A percentile compares a stretch with the other conserved stretches of the same genome.
Evolutionary conservation across 1,139 yeast species (phyloP).

Genomic region (Yamadazyma diddensiae): DNA sequence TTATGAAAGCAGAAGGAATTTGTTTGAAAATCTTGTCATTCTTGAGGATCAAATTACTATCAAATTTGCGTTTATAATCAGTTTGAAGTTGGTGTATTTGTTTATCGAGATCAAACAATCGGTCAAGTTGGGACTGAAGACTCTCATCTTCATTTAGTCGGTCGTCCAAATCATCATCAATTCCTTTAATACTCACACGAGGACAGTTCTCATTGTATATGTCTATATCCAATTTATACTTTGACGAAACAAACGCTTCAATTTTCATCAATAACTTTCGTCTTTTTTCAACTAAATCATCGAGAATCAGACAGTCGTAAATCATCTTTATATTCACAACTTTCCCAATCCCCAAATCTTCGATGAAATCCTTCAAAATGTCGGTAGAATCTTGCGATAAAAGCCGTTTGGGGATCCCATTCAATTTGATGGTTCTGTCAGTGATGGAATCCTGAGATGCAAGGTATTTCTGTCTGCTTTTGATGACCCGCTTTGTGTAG

Average conservation of each 20-base stretch:
- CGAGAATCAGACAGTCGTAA: conserved; percentile 53
- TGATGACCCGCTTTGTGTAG: conserved; percentile 70
- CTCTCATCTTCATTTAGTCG: conserved; percentile 9
- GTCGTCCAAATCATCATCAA: conserved; percentile 3
- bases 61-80: conserved; percentile 19
- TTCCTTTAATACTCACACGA: conserved; percentile 21
- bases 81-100: conserved; percentile 29
- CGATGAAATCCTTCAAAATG: conserved; percentile 50
- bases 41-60: conserved; percentile 11
- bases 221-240: conserved; percentile 45
- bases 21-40: conserved; percentile 32
- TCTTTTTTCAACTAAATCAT: conserved; percentile 39
- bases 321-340: conserved; percentile 54
- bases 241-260: conserved; percentile 46
- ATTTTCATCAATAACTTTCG: conserved; percentile 28
- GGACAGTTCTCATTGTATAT: conserved; percentile 33
- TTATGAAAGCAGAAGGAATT: conserved; percentile 71
- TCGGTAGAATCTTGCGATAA: conserved; percentile 37
- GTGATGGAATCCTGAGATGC: conserved; percentile 90
- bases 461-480: conserved; percentile 74
- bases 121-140: conserved; percentile 17
- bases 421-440: conserved; percentile 83
- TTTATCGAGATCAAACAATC: conserved; percentile 25
- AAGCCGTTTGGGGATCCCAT: conserved; percentile 68
- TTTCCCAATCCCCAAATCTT: conserved; percentile 59